Conservation (phyloP, 768 basidiomycete genomes). For the Boletus rex-veris region DNA sequence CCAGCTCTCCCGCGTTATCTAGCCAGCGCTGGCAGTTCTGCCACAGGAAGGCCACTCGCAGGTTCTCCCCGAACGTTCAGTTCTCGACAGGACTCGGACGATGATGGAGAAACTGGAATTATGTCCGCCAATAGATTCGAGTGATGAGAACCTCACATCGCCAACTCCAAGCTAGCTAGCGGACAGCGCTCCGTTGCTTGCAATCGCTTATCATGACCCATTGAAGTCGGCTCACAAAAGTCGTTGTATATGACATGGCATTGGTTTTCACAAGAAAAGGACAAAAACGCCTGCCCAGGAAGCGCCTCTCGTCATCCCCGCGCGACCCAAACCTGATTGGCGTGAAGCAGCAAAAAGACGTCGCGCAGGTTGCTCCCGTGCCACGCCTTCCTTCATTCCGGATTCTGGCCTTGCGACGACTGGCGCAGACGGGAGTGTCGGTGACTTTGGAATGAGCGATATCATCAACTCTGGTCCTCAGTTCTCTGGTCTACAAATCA, state of each 20-base stretch:
- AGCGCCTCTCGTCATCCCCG: slow-evolving; percentile 79
- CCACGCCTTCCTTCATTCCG: slow-evolving; percentile 54
- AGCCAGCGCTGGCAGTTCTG: slow-evolving; percentile 35
- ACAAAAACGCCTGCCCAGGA: slow-evolving; percentile 39
- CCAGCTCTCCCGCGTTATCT: slow-evolving; percentile 62
- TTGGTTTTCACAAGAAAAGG: slow-evolving; percentile 43
- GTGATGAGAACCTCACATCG: slow-evolving; percentile 66
- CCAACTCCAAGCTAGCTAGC: slow-evolving; percentile 27
- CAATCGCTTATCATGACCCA: background rate
- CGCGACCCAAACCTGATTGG: slow-evolving; percentile 90
- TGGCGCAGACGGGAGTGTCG: slow-evolving; percentile 70
- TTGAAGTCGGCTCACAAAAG: slow-evolving; percentile 78
- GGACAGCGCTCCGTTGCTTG: slow-evolving; percentile 73
- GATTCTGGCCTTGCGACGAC: slow-evolving; percentile 51
- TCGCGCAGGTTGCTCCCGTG: slow-evolving; percentile 21
- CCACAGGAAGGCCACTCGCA: slow-evolving; percentile 54
- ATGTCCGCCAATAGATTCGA: slow-evolving; percentile 28
- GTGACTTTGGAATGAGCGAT: slow-evolving; percentile 71
- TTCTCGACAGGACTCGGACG: slow-evolving; percentile 27
- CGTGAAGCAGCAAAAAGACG: slow-evolving; percentile 70
- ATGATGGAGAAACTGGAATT: slow-evolving; percentile 23
- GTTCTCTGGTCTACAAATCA: slow-evolving; percentile 60
- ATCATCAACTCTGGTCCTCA: slow-evolving; percentile 76
- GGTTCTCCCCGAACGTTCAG: slow-evolving; percentile 41
- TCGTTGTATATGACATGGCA: slow-evolving; percentile 6